Percentiles rank a stretch among this genome's conserved stretches.
Evolutionary conservation across 306 rosid genomes (phyloP).

Genomic region (Delonix regia): DNA sequence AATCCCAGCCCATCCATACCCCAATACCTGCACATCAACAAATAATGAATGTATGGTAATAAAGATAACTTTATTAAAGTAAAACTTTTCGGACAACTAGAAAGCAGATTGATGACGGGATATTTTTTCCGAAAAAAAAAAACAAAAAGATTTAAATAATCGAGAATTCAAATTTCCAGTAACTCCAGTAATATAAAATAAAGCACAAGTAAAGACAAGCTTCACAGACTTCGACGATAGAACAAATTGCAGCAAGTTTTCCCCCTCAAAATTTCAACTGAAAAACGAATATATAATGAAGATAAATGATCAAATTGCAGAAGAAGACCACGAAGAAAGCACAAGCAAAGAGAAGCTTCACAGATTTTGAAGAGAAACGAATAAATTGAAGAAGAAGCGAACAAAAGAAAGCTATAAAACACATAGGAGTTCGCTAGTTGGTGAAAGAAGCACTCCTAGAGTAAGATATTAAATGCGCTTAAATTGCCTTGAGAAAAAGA

Average conservation of each 20-base stretch:
- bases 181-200: not conserved
- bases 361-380: constrained; percentile 22
- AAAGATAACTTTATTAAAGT: constrained; percentile 20
- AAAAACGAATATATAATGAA: not conserved
- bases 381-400: too few relatives aligned
- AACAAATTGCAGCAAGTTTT: not conserved
- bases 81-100: constrained; percentile 19
- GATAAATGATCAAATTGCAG: not conserved
- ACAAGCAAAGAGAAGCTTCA: constrained; percentile 11
- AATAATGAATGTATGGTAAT: not conserved
- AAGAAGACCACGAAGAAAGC: not conserved
- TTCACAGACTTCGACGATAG: constrained; percentile 33
- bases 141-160: not conserved
- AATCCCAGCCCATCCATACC: constrained; percentile 99
- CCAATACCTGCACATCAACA: constrained; percentile 66
- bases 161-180: not conserved
- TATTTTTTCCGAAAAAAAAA: constrained; percentile 19
- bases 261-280: not conserved
- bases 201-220: not conserved
- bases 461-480: not conserved
- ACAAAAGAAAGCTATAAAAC: too few relatives aligned
- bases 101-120: constrained; percentile 22
- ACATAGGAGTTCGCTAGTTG: too few relatives aligned
- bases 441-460: too few relatives aligned
- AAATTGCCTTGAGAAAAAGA: not conserved